Conservation (phyloP, 108 stramenopile genomes). For the Fistulifera pelliculosa region DNA sequence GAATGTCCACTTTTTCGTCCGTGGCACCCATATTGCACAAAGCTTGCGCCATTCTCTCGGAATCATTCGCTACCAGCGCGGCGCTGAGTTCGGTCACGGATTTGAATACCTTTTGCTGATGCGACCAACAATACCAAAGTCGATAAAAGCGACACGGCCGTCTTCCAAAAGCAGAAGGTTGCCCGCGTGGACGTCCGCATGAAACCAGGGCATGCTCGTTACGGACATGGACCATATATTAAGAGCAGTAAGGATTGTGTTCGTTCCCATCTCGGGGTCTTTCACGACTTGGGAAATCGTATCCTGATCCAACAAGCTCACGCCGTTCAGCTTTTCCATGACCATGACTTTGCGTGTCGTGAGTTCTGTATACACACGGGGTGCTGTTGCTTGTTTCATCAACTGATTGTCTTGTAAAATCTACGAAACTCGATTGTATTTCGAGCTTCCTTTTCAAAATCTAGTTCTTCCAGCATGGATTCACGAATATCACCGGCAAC, state of each 20-base stretch:
- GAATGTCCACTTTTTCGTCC: conserved; percentile 76
- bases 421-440: conserved; percentile 87
- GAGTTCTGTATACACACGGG: conserved; percentile 47
- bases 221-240: conserved; percentile 91
- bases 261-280: conserved; percentile 59
- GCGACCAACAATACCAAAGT: conserved; percentile 96
- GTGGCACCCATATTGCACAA: conserved; percentile 86
- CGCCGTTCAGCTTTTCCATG: conserved; percentile 86
- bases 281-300: conserved; percentile 49
- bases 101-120: conserved; percentile 74
- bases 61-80: conserved; percentile 68
- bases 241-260: conserved; percentile 83
- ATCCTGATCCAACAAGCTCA: conserved; percentile 84
- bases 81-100: conserved; percentile 81
- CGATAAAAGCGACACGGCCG: conserved; percentile 93
- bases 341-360: conserved; percentile 83
- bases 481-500: conserved; percentile 81
- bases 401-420: conserved; percentile 66
- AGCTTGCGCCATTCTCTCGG: conserved; percentile 79
- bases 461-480: conserved; percentile 91
- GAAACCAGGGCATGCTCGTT: conserved; percentile 87
- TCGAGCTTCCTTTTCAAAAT: conserved; percentile 84
- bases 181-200: conserved; percentile 96
- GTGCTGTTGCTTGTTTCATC: conserved; percentile 60
- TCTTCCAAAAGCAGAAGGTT: conserved; percentile 55